phyloP scores from a whole-genome alignment of 805 yeast species.

The Nakazawaea sp. region DNA sequence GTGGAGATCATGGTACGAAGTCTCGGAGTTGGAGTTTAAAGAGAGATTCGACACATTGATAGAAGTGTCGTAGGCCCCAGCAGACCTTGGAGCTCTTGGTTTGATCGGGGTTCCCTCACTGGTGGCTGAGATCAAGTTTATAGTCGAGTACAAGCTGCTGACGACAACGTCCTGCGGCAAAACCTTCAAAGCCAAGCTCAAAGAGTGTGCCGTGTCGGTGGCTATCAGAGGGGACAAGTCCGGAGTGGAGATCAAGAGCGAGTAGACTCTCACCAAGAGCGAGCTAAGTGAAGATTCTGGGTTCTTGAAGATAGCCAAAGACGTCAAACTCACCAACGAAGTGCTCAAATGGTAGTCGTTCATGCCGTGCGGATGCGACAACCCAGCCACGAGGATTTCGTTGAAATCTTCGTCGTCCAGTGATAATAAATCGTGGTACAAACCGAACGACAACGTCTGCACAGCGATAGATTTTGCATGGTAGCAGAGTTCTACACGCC shows the following conservation, averaged over 20 bases:
- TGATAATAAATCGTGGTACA: conserved; percentile 3
- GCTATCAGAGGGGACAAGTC: conserved; percentile 42
- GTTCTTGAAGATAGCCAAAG: conserved; percentile 7
- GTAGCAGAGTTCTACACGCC: conserved; percentile 43
- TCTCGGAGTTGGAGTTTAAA: conserved; percentile 3
- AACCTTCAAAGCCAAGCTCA: conserved; percentile 61
- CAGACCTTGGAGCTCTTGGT: conserved; percentile 17
- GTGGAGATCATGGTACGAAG: conserved; percentile 8
- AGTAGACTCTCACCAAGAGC: conserved; percentile 21
- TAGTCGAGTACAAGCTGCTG: conserved; percentile 76
- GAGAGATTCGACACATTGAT: conserved; percentile 13
- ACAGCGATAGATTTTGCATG: conserved; percentile 47
- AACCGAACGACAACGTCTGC: conserved; percentile 37
- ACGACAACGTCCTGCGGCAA: conserved; percentile 78
- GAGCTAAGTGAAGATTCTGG: conserved; percentile 2
- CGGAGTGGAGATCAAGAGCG: conserved; percentile 51
- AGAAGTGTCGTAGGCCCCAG: conserved; percentile 13
- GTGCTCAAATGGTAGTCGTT: conserved; percentile 5
- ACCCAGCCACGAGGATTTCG: conserved; percentile 1
- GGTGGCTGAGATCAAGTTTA: conserved; percentile 58
- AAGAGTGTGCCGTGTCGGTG: conserved; percentile 42
- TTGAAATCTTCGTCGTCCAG: conserved; percentile 5
- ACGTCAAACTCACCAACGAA: conserved; percentile 5
- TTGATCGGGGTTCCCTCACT: conserved; percentile 26
- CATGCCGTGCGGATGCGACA: conserved; percentile 10